A percentile compares a stretch with the other conserved stretches of the same genome.
phyloP scores from a whole-genome alignment of 2,329 filamentous ascomycete genomes.

The Aspergillus piperis region DNA sequence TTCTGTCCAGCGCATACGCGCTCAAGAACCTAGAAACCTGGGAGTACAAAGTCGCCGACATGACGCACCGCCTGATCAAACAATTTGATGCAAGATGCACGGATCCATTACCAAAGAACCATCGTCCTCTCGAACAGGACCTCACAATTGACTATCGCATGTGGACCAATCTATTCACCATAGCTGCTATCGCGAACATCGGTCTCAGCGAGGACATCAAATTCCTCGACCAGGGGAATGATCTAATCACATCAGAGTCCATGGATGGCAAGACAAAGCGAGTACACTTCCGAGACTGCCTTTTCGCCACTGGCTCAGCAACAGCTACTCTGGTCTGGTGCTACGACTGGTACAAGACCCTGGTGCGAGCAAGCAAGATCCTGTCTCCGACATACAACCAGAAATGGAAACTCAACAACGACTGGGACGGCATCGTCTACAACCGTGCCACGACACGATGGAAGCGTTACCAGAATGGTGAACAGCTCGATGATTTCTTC shows the following conservation, averaged over 20 bases:
- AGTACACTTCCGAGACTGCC: conserved; percentile 24
- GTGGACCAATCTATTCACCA: conserved; percentile 42
- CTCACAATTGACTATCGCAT: conserved; percentile 37
- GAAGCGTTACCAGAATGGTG: conserved; percentile 40
- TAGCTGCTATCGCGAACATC: conserved; percentile 44
- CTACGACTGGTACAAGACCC: conserved; percentile 23
- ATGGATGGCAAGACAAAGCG: conserved; percentile 24
- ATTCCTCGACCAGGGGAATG: conserved; percentile 40
- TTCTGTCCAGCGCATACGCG: conserved; percentile 42
- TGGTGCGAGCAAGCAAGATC: conserved; percentile 19
- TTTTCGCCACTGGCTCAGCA: conserved; percentile 12
- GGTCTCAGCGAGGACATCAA: conserved; percentile 39
- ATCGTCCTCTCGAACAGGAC: conserved; percentile 20
- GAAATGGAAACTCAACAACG: conserved; percentile 22
- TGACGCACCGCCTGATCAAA: conserved; percentile 33
- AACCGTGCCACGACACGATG: conserved; percentile 21
- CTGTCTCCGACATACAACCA: conserved; percentile 21
- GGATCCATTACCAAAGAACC: conserved; percentile 12
- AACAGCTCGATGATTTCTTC: conserved; percentile 61
- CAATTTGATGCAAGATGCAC: conserved; percentile 40
- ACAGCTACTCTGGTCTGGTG: conserved; percentile 27
- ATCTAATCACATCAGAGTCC: conserved; percentile 27
- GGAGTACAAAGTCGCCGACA: conserved; percentile 46
- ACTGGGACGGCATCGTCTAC: conserved; percentile 25
- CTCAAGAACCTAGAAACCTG: conserved; percentile 44